Base-by-base conservation (phyloP, 73 alveolate genomes). In the Uronychia setigera region DNA sequence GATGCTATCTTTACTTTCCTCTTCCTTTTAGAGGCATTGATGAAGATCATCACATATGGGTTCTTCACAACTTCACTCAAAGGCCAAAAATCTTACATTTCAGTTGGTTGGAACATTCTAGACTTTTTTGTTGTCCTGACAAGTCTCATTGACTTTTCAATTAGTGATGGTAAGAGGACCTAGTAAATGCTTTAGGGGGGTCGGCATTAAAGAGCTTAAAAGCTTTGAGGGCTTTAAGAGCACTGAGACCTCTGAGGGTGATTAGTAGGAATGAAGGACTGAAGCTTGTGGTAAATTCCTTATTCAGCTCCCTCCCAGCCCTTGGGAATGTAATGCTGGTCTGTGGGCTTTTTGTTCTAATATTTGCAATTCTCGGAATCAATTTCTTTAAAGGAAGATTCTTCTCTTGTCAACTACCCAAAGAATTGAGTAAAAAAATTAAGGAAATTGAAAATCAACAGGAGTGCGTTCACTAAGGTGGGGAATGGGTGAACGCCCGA, bases 201-300 rank as follows among this genome's bases (percentile, higher is more conserved):
- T 76, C 82, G 33, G 77, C 78, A 5, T 78, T 34, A 1, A 78
- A 84, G 34, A 33, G 81, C 35, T 31, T 84, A 28, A 84, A 84
- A 59, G 83, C 91, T 29, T 34, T 84, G 1, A 77, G 91, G 57
- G 91, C 85, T 26, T 29, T 84, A 0, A 31, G 91, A 84, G 91
- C 91, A 0, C 33, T 84, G 60, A 31, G 91, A 28, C 82, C 82
- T 29, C 59, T 76, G 11, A 9, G 82, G 11, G 59, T 76, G n/a
- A 76, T 76, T 28, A 29, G 60, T 29, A 28, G 82, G 59, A 76
- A 76, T 28, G 59, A 76, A 76, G 82, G 82, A 28, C n/a, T 84
- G 29, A 84, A 76, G 35, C 75, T 84, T 26, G 74, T 84, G 0
- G 91, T 84, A 19, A 84, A 84, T 78, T 26, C 91, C 32, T 29